Conservation (phyloP, 1,284 basidiomycete genomes). For the Pascua guehoae region DNA sequence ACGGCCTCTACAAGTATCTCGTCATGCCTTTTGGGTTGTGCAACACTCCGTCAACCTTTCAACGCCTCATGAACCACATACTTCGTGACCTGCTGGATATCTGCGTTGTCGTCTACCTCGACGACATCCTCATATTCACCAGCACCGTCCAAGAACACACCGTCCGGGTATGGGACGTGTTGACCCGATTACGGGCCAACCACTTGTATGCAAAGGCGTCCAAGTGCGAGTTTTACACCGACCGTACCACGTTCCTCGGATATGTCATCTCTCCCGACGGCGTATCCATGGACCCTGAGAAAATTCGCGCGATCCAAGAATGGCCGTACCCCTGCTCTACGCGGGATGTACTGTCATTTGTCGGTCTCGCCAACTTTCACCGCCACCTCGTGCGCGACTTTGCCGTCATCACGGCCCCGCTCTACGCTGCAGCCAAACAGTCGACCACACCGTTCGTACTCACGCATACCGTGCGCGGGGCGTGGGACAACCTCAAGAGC, state of each 20-base stretch:
- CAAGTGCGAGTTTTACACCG: slow-evolving; percentile 49
- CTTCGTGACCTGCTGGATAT: slow-evolving; percentile 34
- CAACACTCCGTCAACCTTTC: slow-evolving; percentile 49
- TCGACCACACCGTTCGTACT: no score
- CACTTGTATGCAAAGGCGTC: slow-evolving; percentile 45
- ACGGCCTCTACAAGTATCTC: slow-evolving; percentile 47
- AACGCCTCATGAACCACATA: slow-evolving; percentile 36
- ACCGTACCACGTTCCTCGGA: slow-evolving; percentile 24
- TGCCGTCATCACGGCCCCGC: slow-evolving; percentile 47
- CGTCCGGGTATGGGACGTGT: slow-evolving; percentile 30
- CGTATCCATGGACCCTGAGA: slow-evolving; percentile 46
- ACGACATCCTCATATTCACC: slow-evolving; percentile 51
- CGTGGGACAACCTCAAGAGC: background rate
- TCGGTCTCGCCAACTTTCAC: slow-evolving; percentile 51
- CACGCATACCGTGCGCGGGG: no score
- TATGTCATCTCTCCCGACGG: slow-evolving; percentile 17
- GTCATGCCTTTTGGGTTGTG: slow-evolving; percentile 52
- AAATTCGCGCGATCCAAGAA: slow-evolving; percentile 31
- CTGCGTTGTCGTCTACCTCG: slow-evolving; percentile 39
- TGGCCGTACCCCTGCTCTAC: slow-evolving; percentile 54
- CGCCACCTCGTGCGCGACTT: slow-evolving; percentile 43
- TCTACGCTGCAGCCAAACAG: no score
- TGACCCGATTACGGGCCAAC: slow-evolving; percentile 42
- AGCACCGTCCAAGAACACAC: slow-evolving; percentile 49
- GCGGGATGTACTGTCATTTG: slow-evolving; percentile 38